Evolutionary conservation across 2,329 filamentous ascomycete species (phyloP).

Genomic region (Phoma sp.): DNA sequence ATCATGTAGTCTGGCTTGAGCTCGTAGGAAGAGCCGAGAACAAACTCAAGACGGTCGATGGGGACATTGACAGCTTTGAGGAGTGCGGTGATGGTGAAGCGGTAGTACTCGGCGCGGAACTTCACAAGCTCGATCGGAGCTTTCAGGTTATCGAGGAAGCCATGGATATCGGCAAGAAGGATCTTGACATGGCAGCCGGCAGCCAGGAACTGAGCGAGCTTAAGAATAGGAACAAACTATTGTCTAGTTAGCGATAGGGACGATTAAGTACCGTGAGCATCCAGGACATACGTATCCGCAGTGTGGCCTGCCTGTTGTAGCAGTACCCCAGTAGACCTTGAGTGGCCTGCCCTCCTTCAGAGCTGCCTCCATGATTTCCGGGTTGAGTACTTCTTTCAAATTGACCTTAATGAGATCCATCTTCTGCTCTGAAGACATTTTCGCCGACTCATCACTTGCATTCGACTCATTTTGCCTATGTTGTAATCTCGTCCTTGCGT

Average conservation of each 20-base stretch:
- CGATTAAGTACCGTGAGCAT: not conserved
- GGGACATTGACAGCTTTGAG: slow-evolving; percentile 80
- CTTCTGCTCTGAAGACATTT: slow-evolving; percentile 63
- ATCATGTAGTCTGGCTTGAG: slow-evolving; percentile 72
- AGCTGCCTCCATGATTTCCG: slow-evolving; percentile 77
- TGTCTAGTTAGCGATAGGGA: slow-evolving; percentile 5
- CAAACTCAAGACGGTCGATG: slow-evolving; percentile 79
- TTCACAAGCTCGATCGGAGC: slow-evolving; percentile 87
- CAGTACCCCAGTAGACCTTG: slow-evolving; percentile 87
- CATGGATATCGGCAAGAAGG: slow-evolving; percentile 70
- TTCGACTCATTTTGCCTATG: slow-evolving; percentile 27
- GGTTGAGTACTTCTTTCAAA: slow-evolving; percentile 80
- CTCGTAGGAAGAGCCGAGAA: slow-evolving; percentile 86
- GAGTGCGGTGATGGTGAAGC: slow-evolving; percentile 73
- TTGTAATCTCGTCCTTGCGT: slow-evolving; percentile 38
- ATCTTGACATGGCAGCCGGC: slow-evolving; percentile 84
- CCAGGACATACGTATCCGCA: slow-evolving; percentile 69
- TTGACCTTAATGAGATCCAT: slow-evolving; percentile 80
- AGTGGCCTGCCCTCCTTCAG: slow-evolving; percentile 70
- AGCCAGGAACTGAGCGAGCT: slow-evolving; percentile 84
- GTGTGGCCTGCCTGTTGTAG: slow-evolving; percentile 86
- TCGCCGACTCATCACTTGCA: slow-evolving; percentile 29
- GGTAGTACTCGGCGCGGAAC: slow-evolving; percentile 83
- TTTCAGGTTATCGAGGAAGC: slow-evolving; percentile 83
- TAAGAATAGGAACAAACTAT: slow-evolving; percentile 78